phyloP scores from a whole-genome alignment of 2,329 filamentous ascomycete genomes.

The Aspergillus quadrilineatus region DNA sequence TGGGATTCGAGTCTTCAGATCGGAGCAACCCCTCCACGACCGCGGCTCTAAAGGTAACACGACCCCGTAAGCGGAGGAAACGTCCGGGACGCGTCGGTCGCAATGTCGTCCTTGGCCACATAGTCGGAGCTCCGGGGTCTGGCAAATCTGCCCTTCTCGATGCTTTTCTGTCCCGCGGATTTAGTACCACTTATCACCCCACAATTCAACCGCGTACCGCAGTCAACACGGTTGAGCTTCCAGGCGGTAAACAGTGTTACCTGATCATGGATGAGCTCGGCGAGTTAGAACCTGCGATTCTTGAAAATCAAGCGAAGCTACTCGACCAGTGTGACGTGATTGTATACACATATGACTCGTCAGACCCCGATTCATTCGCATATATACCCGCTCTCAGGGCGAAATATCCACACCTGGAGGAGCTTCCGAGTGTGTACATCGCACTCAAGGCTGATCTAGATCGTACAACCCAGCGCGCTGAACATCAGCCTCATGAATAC shows the following conservation, averaged over 20 bases:
- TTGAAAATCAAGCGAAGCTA: constrained; percentile 82
- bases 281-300: constrained; percentile 88
- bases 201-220: constrained; percentile 93
- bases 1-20: constrained; percentile 84
- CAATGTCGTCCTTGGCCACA: constrained; percentile 91
- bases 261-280: constrained; percentile 93
- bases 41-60: constrained; percentile 86
- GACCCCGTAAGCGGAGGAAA: constrained; percentile 79
- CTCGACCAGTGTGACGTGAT: constrained; percentile 89
- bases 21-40: constrained; percentile 71
- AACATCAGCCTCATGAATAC: constrained; percentile 89
- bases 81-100: constrained; percentile 83
- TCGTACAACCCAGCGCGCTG: constrained; percentile 91
- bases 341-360: constrained; percentile 95
- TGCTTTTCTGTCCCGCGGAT: constrained; percentile 85
- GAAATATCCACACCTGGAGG: constrained; percentile 78
- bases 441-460: constrained; percentile 94
- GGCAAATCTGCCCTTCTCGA: constrained; percentile 91
- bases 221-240: constrained; percentile 94
- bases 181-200: constrained; percentile 78
- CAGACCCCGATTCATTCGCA: constrained; percentile 90
- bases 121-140: constrained; percentile 78
- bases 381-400: constrained; percentile 81
- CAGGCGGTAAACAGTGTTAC: constrained; percentile 95
- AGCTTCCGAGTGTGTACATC: constrained; percentile 87